These are phyloP conservation scores for Fusarium transvaalense DNA, from an alignment of 2,329 filamentous ascomycete genomes.

Conservation along the genomic window DNA sequence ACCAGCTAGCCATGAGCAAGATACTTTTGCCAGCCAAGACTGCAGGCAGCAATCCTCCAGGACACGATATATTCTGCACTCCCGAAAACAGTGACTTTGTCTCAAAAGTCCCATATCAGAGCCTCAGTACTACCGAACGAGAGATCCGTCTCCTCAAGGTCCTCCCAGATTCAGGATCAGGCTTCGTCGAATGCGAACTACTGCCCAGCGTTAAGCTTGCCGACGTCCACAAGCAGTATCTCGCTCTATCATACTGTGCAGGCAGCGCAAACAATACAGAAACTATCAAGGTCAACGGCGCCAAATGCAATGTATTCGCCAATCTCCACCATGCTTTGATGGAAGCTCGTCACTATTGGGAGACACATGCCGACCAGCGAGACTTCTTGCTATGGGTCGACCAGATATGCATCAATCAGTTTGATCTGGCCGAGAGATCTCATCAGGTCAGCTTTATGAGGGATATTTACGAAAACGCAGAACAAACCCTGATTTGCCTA, in stretches of 20 bases:
- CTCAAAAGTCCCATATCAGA: fast-evolving
- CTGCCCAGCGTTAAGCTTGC: background rate
- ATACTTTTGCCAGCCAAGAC: fast-evolving
- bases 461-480: background rate
- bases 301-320: slow-evolving; percentile 8
- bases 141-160: slow-evolving; percentile 25
- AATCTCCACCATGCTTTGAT: slow-evolving; percentile 13
- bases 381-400: slow-evolving; percentile 14
- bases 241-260: slow-evolving; percentile 19
- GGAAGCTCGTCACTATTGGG: background rate
- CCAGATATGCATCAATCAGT: slow-evolving; percentile 27
- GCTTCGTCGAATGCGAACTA: slow-evolving; percentile 8
- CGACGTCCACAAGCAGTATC: background rate
- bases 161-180: background rate
- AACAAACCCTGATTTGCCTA: background rate
- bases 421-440: slow-evolving; percentile 4
- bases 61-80: slow-evolving; percentile 27
- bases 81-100: slow-evolving; percentile 19
- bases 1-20: background rate
- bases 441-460: slow-evolving; percentile 30
- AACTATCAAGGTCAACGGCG: background rate
- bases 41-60: background rate
- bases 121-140: background rate
- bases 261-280: background rate
- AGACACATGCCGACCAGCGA: fast-evolving